Conservation (phyloP, 352 stramenopile species). For the Phytopythium oedochilum region DNA sequence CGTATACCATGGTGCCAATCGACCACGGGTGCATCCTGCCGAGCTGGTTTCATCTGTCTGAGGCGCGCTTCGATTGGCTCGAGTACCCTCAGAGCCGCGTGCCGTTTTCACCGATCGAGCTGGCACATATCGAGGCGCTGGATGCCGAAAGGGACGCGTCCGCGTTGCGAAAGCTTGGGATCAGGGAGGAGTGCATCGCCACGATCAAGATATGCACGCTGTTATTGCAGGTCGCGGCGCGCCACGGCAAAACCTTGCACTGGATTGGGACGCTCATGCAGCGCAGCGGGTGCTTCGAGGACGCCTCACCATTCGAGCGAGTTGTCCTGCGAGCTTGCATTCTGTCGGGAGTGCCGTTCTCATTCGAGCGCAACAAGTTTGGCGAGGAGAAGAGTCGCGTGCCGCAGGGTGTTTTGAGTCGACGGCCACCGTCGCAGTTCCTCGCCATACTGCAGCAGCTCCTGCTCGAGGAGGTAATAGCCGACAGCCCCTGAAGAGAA, state of each 20-base stretch:
- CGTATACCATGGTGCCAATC: slow-evolving; percentile 76
- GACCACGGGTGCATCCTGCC: slow-evolving; percentile 75
- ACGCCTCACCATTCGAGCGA: slow-evolving; percentile 51
- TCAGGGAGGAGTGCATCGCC: slow-evolving; percentile 66
- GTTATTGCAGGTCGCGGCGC: slow-evolving; percentile 54
- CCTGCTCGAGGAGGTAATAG: slow-evolving; percentile 13
- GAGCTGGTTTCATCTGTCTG: slow-evolving; percentile 78
- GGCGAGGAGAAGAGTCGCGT: slow-evolving; percentile 57
- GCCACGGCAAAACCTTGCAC: slow-evolving; percentile 39
- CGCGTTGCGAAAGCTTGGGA: slow-evolving; percentile 45
- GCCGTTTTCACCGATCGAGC: slow-evolving; percentile 33
- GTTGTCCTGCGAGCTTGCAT: slow-evolving; percentile 42
- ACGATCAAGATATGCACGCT: slow-evolving; percentile 76
- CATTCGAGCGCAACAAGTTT: slow-evolving; percentile 51
- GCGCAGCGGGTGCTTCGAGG: slow-evolving; percentile 60
- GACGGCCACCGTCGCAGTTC: slow-evolving; percentile 57
- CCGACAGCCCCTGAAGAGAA: background rate
- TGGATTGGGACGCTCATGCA: slow-evolving; percentile 76
- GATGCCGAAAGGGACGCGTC: slow-evolving; percentile 47
- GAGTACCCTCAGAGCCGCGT: slow-evolving; percentile 68
- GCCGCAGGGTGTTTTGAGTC: slow-evolving; percentile 49
- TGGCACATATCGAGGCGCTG: slow-evolving; percentile 52
- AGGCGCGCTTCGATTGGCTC: slow-evolving; percentile 79
- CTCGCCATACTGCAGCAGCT: slow-evolving; percentile 44
- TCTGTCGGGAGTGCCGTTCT: slow-evolving; percentile 36